Base-by-base conservation (phyloP, 768 basidiomycete genomes). In the Suillus luteus region DNA sequence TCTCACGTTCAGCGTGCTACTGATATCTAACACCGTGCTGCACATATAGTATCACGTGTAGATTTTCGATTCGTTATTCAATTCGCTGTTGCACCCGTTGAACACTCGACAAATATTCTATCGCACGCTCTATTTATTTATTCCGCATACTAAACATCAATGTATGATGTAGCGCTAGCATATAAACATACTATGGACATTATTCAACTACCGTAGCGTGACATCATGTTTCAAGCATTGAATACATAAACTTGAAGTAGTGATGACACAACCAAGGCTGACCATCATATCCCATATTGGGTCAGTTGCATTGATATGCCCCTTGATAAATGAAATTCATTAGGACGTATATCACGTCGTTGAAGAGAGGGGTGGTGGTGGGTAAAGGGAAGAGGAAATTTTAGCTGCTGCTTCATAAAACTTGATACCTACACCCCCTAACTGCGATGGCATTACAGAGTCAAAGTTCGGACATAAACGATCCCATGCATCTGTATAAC, bases 391-490 rank as follows among this genome's bases (percentile, higher is more conserved):
- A 3, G 68, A 35, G 3, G 67, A 65, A 38, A 74, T 65, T 49
- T 69, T 74, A 3, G 51, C 51, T 14, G 72, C 72, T 31, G 71
- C 43, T 43, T 67, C 40, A 41, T 61, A 31, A 22, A 69, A 61
- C 12, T 68, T 57, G 38, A 60, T 24, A 14, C 62, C 73, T 41
- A 72, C 72, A 40, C 55, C 55, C 8, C 55, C 55, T 8, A 73
- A 24, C n/a, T 75, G 72, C 15, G 64, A 64, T 22, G 63, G 27
- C 1, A 55, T 38, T 19, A 73, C 61, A 15, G 72, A 63, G 27
- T 75, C 22, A 24, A 38, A 74, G 51, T 41, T 55, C 7, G 74
- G 74, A 27, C 74, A 75, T 33, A 74, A 55, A 0, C 70, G 14
- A 35, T 68, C 64, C 73, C 73, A 74, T 38, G 69, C 60, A 55